Percentiles rank a stretch among this genome's conserved stretches.
These are phyloP conservation scores for Teratosphaeriaceae sp. DNA, from an alignment of 2,329 filamentous ascomycete genomes.

Conservation along the genomic window DNA sequence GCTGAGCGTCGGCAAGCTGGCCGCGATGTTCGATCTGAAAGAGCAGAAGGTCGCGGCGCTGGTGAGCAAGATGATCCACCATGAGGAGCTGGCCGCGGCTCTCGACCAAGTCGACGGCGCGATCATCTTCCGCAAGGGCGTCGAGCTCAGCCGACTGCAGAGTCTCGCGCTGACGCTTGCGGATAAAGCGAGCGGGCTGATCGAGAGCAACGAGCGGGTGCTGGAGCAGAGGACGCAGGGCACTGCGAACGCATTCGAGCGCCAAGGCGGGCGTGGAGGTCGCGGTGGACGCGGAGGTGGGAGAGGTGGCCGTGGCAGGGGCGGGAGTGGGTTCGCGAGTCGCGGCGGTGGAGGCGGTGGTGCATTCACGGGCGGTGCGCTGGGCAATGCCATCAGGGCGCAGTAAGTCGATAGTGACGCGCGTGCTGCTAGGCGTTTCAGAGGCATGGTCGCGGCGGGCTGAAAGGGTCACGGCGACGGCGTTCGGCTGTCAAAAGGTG, in stretches of 20 bases:
- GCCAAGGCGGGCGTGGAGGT: constrained; percentile 65
- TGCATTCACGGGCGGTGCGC: constrained; percentile 66
- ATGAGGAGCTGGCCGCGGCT: constrained; percentile 93
- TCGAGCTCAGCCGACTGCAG: constrained; percentile 93
- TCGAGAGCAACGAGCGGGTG: constrained; percentile 95
- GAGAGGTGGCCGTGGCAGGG: constrained; percentile 54
- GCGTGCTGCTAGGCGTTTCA: neutral
- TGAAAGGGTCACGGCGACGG: too few species aligned
- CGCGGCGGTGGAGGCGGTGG: constrained; percentile 46
- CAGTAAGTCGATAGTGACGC: constrained; percentile 22
- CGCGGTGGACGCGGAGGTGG: constrained; percentile 49
- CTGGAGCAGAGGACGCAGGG: constrained; percentile 96
- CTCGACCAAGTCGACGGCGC: constrained; percentile 96
- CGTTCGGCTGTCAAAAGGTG: too few species aligned
- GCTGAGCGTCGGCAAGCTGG: constrained; percentile 75
- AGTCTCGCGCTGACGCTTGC: constrained; percentile 88
- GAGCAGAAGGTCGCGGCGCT: constrained; percentile 88
- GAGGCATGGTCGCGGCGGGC: too few species aligned
- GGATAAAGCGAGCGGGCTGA: constrained; percentile 92
- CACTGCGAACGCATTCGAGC: constrained; percentile 89
- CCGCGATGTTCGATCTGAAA: constrained; percentile 91
- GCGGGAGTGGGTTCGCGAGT: constrained; percentile 49
- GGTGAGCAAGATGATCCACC: constrained; percentile 98
- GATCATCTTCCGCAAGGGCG: constrained; percentile 98
- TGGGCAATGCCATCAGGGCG: constrained; percentile 53